Conservation (phyloP, 2,329 filamentous ascomycete species). For the Furcasterigmium furcatum region DNA sequence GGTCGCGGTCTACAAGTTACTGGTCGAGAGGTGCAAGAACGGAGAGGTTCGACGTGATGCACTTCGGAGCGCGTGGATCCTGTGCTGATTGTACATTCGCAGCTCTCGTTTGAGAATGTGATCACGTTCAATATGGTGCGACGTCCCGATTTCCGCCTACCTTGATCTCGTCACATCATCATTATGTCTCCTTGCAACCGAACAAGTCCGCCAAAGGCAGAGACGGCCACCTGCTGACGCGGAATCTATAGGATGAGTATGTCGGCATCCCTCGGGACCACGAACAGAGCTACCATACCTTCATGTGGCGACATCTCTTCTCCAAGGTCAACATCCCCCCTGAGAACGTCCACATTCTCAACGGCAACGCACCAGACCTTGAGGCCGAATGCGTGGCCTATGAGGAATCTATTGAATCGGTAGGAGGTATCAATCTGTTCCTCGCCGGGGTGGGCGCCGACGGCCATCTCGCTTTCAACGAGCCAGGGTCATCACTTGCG, state of each 20-base stretch:
- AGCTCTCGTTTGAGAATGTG: constrained; percentile 84
- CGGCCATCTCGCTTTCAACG: constrained; percentile 88
- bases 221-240: too few species aligned
- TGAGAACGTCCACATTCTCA: constrained; percentile 78
- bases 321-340: constrained; percentile 79
- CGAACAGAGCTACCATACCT: constrained; percentile 83
- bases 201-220: too few species aligned
- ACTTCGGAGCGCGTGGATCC: too few species aligned
- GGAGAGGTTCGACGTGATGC: too few species aligned
- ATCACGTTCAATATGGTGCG: constrained; percentile 88
- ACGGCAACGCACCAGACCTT: constrained; percentile 75
- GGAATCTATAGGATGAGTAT: constrained; percentile 83
- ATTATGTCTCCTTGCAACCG: too few species aligned
- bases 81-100: too few species aligned
- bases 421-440: constrained; percentile 81
- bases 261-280: constrained; percentile 80
- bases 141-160: background rate
- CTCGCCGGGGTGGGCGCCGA: constrained; percentile 82
- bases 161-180: too few species aligned
- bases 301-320: constrained; percentile 94
- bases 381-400: constrained; percentile 76
- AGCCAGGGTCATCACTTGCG: constrained; percentile 75
- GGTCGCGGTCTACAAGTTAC: constrained; percentile 70
- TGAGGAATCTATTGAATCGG: constrained; percentile 71
- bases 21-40: constrained; percentile 69